Conservation (phyloP, 2,329 filamentous ascomycete species). For the Penicillium hordei region DNA sequence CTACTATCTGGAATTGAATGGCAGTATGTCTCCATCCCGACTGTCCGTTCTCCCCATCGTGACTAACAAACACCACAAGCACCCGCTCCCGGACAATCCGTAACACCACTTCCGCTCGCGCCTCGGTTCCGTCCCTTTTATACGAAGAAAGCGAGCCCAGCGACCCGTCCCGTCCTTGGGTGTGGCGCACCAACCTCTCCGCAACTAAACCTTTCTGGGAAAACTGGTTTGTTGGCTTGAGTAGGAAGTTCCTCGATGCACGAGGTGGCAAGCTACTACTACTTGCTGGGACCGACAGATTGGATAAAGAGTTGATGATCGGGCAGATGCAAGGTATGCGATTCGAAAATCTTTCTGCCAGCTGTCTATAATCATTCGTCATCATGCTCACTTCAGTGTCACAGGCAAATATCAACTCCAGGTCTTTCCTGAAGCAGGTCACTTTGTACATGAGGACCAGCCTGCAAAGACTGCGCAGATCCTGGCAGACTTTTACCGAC, state of each 20-base stretch:
- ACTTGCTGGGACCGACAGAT: slow-evolving; percentile 81
- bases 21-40: slow-evolving; percentile 58
- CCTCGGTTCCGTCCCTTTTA: slow-evolving; percentile 81
- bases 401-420: slow-evolving; percentile 86
- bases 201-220: slow-evolving; percentile 91
- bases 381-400: neutral
- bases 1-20: slow-evolving; percentile 82
- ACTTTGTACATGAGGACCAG: slow-evolving; percentile 95
- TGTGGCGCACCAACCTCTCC: slow-evolving; percentile 81
- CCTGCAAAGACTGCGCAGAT: slow-evolving; percentile 84
- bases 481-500: slow-evolving; percentile 84
- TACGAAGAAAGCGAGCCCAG: slow-evolving; percentile 43
- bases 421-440: slow-evolving; percentile 90
- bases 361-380: neutral
- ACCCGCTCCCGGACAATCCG: slow-evolving; percentile 82
- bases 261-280: slow-evolving; percentile 81
- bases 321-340: slow-evolving; percentile 88
- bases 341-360: neutral
- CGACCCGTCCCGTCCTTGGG: slow-evolving; percentile 59
- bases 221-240: slow-evolving; percentile 86
- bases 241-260: slow-evolving; percentile 79
- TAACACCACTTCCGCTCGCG: slow-evolving; percentile 77
- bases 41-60: neutral
- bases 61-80: slow-evolving; percentile 34
- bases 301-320: slow-evolving; percentile 91